These are phyloP conservation scores for Sphaerosporella brunnea DNA, from an alignment of 495 filamentous ascomycete species.

Conservation along the genomic window DNA sequence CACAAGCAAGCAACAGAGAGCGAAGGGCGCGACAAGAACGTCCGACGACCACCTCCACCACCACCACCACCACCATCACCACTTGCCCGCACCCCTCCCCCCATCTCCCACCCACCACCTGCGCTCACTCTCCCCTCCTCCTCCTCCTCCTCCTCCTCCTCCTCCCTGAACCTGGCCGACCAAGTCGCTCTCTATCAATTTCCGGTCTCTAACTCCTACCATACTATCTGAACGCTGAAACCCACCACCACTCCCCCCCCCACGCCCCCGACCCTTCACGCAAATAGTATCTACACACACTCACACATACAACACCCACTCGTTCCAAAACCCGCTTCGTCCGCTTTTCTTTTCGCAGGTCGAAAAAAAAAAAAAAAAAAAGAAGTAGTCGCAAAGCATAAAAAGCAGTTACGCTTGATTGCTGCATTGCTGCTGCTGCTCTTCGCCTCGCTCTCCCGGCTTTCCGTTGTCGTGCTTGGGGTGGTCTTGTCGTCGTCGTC, in stretches of 20 bases:
- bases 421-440: neutral
- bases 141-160: neutral
- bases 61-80: neutral
- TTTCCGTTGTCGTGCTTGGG: too few relatives aligned
- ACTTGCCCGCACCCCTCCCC: too few relatives aligned
- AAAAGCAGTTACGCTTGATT: neutral
- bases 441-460: too few relatives aligned
- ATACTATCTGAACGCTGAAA: neutral
- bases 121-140: neutral
- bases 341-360: conserved; percentile 7
- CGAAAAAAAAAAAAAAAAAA: too few relatives aligned
- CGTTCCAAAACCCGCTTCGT: conserved; percentile 7
- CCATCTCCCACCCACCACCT: neutral
- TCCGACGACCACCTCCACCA: neutral
- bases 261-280: conserved; percentile 2
- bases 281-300: conserved; percentile 11
- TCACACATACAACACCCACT: conserved; percentile 10
- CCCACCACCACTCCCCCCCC: conserved; percentile 4
- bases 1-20: too few relatives aligned
- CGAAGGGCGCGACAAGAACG: too few relatives aligned
- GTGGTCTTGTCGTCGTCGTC: neutral
- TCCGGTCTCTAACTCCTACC: neutral
- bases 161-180: neutral
- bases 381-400: too few relatives aligned
- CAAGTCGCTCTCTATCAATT: conserved; percentile 1